Evolutionary conservation across 208 protist species (phyloP).

Genomic region (Leishmania major): DNA sequence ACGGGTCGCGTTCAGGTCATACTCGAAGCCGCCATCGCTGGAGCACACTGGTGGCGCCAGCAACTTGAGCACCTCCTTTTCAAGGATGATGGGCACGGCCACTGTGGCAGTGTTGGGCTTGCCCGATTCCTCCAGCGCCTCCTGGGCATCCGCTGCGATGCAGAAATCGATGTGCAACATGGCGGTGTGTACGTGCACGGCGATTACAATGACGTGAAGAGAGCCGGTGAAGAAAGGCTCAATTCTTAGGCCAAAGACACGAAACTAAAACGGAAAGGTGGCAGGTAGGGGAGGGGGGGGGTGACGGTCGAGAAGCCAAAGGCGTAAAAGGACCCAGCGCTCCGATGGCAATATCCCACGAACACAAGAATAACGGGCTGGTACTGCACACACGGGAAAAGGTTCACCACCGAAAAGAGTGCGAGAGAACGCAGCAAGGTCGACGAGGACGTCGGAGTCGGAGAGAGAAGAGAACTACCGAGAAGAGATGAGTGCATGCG

Average conservation of each 20-base stretch:
- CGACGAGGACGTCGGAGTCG: background rate
- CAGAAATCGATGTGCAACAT: conserved; percentile 70
- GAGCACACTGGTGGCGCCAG: conserved; percentile 36
- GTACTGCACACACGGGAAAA: background rate
- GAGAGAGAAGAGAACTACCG: background rate
- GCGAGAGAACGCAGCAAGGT: background rate
- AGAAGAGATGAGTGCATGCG: background rate
- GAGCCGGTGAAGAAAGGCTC: background rate
- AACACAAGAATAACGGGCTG: background rate
- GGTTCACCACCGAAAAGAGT: background rate
- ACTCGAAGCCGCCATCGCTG: conserved; percentile 28
- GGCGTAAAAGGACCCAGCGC: background rate
- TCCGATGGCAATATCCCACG: background rate
- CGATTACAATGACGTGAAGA: background rate
- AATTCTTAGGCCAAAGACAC: background rate
- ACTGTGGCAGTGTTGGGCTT: conserved; percentile 30
- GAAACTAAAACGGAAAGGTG: background rate
- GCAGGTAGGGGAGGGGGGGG: background rate
- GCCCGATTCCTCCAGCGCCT: conserved; percentile 41
- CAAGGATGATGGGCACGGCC: conserved; percentile 50
- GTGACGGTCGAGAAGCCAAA: background rate
- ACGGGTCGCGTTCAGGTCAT: conserved; percentile 40
- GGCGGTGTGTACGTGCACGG: background rate
- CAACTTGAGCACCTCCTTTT: conserved; percentile 53
- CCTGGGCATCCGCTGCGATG: conserved; percentile 40